These are phyloP conservation scores for Lactarius akahatsu DNA, from an alignment of 768 basidiomycete species.

Conservation along the genomic window DNA sequence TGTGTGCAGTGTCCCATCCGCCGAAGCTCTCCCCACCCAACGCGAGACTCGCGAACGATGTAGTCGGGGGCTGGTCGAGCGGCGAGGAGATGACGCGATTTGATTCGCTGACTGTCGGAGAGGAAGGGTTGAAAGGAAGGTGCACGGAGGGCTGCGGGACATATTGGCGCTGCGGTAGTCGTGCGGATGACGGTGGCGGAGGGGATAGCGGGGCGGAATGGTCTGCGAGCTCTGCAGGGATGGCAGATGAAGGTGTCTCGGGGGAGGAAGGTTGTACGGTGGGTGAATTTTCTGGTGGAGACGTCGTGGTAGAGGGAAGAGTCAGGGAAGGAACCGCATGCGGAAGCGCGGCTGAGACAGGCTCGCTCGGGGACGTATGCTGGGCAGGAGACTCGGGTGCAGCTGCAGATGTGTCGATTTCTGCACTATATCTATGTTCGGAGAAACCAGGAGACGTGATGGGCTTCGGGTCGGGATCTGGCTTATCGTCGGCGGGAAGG, in stretches of 20 bases:
- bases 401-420: conserved; percentile 12
- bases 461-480: conserved; percentile 25
- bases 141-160: conserved; percentile 19
- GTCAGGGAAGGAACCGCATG: conserved; percentile 32
- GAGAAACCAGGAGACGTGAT: conserved; percentile 36
- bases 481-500: conserved; percentile 29
- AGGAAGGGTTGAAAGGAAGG: conserved; percentile 3
- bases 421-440: conserved; percentile 56
- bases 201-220: conserved; percentile 26
- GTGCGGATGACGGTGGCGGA: conserved; percentile 25
- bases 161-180: conserved; percentile 28
- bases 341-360: conserved; percentile 3
- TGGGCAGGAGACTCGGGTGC: conserved; percentile 31
- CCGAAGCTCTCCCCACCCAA: conserved; percentile 47
- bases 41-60: conserved; percentile 46
- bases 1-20: conserved; percentile 50
- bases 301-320: conserved; percentile 29
- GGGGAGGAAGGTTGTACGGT: conserved; percentile 14
- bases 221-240: conserved; percentile 4
- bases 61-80: conserved; percentile 33
- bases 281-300: conserved; percentile 2
- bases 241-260: conserved; percentile 16
- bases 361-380: conserved; percentile 28
- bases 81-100: conserved; percentile 33
- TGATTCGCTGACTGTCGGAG: conserved; percentile 13